Evolutionary conservation across 2,329 filamentous ascomycete genomes (phyloP).

Genomic region (Trichophyton benhamiae): DNA sequence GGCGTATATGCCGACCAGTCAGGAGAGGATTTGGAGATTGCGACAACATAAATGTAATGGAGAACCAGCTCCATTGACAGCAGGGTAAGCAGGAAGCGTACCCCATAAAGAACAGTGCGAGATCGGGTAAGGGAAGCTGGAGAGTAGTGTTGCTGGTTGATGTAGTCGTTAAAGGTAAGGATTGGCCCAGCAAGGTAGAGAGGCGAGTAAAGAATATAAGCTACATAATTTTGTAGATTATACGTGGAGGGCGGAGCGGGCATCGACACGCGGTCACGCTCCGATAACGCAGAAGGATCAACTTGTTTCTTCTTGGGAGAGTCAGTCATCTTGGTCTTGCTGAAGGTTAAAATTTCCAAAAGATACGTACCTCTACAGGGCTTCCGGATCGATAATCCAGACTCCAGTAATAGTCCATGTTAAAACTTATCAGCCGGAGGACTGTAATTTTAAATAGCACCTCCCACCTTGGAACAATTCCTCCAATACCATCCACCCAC

Average conservation of each 20-base stretch:
- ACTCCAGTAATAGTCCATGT: slow-evolving; percentile 94
- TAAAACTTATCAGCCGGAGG: slow-evolving; percentile 86
- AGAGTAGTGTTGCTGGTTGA: slow-evolving; percentile 68
- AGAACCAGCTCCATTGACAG: slow-evolving; percentile 83
- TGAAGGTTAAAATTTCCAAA: neutral
- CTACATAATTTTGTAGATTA: slow-evolving; percentile 73
- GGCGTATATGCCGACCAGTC: slow-evolving; percentile 75
- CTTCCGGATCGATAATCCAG: slow-evolving; percentile 51
- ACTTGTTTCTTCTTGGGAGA: slow-evolving; percentile 92
- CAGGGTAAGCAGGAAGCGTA: slow-evolving; percentile 69
- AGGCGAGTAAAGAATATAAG: slow-evolving; percentile 81
- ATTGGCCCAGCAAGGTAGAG: slow-evolving; percentile 90
- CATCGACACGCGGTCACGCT: slow-evolving; percentile 70
- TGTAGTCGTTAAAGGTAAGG: slow-evolving; percentile 95
- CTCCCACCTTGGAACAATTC: slow-evolving; percentile 84
- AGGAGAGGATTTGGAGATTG: slow-evolving; percentile 71
- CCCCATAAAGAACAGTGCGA: slow-evolving; percentile 66
- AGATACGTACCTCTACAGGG: slow-evolving; percentile 62
- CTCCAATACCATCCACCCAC: slow-evolving; percentile 66
- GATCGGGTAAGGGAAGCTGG: slow-evolving; percentile 55
- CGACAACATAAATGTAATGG: slow-evolving; percentile 86
- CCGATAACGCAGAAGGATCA: slow-evolving; percentile 73
- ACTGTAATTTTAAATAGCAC: slow-evolving; percentile 97
- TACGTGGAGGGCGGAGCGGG: slow-evolving; percentile 60
- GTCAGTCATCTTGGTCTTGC: slow-evolving; percentile 17